Base-by-base conservation (phyloP, 352 stramenopile genomes). In the Phytophthora pinifolia region DNA sequence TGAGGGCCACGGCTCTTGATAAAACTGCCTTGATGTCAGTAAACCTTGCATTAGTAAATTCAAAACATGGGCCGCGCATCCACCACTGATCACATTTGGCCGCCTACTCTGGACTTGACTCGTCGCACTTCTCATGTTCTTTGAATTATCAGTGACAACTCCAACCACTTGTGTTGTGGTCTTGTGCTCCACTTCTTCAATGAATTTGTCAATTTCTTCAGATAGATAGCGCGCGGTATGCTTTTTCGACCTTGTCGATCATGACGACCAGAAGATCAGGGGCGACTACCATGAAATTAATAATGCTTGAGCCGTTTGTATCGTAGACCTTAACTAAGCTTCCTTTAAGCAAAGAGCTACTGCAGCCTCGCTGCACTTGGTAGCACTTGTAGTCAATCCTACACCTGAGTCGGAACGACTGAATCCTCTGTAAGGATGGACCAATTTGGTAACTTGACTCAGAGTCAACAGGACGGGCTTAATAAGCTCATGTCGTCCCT, bases 11-110 rank as follows among this genome's bases (percentile, higher is more conserved):
- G 6, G 38, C 49, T 36, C 49, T 48, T 1, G 18, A 27, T 14
- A 12, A 20, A n/a, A 48, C 17, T 1, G 27, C 18, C 9, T 42
- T 30, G 14, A 48, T 35, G 8, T 8, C 49, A 25, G 27, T 12
- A 39, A 57, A 14, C 48, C 49, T 18, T 55, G 32, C 30, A 57
- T 48, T 3, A 48, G 39, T 25, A 57, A 12, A 41, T 57, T 57
- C 1, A 57, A 31, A 14, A 57, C 37, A 13, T 57, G 49, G 2
- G 49, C 49, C 9, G 38, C 43, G 17, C 49, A 48, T 30, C 48
- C 37, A n/a, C 48, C 48, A 46, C 30, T 47, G 1, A 48, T 9
- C 30, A 48, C 17, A 22, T 48, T 57, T 12, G 38, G 38, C 0
- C 38, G 36, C 27, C 29, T 38, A 25, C 12, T 9, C 5, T 42